Evolutionary conservation across 331 rosid species (phyloP).

Genomic region (Malus hybrid): DNA sequence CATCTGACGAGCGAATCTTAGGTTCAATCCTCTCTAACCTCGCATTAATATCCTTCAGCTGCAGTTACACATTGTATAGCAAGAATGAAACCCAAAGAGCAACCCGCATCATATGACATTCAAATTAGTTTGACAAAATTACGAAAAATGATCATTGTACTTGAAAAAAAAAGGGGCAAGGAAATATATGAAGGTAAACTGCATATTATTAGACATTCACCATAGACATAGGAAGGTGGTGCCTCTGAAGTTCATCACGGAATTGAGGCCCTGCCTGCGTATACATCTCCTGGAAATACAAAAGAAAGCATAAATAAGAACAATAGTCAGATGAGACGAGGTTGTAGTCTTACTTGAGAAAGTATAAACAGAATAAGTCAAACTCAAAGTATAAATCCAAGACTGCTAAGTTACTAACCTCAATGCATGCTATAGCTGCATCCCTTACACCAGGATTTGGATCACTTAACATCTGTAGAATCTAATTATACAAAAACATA

Average conservation of each 20-base stretch:
- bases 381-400: constrained; percentile 3
- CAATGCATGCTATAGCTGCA: constrained; percentile 94
- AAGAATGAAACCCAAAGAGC: not conserved
- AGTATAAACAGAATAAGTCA: not conserved
- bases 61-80: constrained; percentile 20
- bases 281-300: constrained; percentile 78
- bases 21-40: constrained; percentile 93
- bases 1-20: constrained; percentile 67
- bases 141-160: not conserved
- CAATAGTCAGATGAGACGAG: not conserved
- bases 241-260: constrained; percentile 95
- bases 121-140: not conserved
- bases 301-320: constrained; percentile 13
- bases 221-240: constrained; percentile 82
- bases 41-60: constrained; percentile 98
- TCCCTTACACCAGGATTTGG: constrained; percentile 93
- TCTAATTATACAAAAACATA: constrained; percentile 34
- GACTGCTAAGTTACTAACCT: constrained; percentile 44
- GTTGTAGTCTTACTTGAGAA: not conserved
- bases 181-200: not conserved
- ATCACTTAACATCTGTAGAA: constrained; percentile 87
- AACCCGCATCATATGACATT: not conserved
- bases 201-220: constrained; percentile 27
- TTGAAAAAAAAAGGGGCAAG: not conserved
- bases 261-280: constrained; percentile 91